Percentiles rank a stretch among this genome's conserved stretches.
Conservation (phyloP, 768 basidiomycete species). For the Leccinum longicurvipes region DNA sequence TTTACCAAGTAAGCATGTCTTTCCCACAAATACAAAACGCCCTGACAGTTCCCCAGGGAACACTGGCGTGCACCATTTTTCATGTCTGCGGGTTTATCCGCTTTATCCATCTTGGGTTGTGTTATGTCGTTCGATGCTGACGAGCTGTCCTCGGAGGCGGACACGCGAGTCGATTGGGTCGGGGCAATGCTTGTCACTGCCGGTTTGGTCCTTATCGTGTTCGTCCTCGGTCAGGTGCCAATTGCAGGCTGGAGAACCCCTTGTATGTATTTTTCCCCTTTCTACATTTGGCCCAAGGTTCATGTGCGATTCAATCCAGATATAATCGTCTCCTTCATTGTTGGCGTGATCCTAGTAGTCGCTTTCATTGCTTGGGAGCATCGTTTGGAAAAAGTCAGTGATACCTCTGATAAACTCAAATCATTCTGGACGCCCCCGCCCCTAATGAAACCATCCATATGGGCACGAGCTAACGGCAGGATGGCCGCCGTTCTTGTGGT, state of each 20-base stretch:
- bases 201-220: conserved; percentile 68
- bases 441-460: conserved; percentile 60
- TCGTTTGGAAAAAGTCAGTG: conserved; percentile 44
- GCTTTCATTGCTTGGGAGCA: conserved; percentile 66
- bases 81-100: conserved; percentile 55
- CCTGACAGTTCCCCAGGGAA: conserved; percentile 12
- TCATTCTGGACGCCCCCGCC: conserved; percentile 50
- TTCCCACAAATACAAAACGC: background rate
- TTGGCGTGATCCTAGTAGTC: conserved; percentile 54
- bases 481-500: conserved; percentile 59
- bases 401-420: conserved; percentile 10
- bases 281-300: conserved; percentile 19
- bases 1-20: conserved; percentile 33
- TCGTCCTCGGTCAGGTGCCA: conserved; percentile 69
- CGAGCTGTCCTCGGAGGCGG: conserved; percentile 32
- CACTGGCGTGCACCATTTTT: conserved; percentile 73
- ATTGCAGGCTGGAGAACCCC: conserved; percentile 60
- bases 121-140: conserved; percentile 64
- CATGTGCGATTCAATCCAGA: conserved; percentile 36
- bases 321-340: conserved; percentile 65
- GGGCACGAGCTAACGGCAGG: conserved; percentile 59
- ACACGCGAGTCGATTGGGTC: conserved; percentile 69
- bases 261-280: conserved; percentile 36
- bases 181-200: conserved; percentile 64
- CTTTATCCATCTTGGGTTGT: conserved; percentile 50